phyloP scores from a whole-genome alignment of 768 basidiomycete genomes.

The Suillus clintonianus region DNA sequence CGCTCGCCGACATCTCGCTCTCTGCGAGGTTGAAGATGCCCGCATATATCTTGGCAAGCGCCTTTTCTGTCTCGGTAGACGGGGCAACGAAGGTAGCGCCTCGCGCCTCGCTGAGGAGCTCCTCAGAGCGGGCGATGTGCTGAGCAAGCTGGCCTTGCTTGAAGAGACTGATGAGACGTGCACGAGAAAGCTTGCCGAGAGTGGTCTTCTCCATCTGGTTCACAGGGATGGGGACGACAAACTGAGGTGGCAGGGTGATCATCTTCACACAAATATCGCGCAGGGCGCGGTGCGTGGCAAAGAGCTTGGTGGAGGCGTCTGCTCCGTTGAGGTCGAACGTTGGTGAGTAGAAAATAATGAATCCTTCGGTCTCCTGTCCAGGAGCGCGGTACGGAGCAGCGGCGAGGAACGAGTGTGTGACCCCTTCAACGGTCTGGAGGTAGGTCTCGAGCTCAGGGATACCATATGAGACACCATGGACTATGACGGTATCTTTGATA shows the following conservation, averaged over 20 bases:
- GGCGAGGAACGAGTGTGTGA: constrained; percentile 33
- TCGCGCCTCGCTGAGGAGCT: constrained; percentile 24
- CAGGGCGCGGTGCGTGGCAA: constrained; percentile 31
- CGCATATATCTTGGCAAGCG: constrained; percentile 30
- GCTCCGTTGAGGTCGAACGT: constrained; percentile 23
- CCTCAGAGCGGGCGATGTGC: constrained; percentile 30
- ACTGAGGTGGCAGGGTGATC: constrained; percentile 37
- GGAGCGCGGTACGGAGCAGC: constrained; percentile 38
- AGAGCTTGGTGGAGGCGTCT: constrained; percentile 26
- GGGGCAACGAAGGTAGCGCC: constrained; percentile 22
- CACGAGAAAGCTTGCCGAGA: constrained; percentile 44
- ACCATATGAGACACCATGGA: constrained; percentile 40
- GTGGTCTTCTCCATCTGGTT: constrained; percentile 44
- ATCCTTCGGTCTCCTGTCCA: constrained; percentile 41
- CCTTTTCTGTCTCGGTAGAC: constrained; percentile 27
- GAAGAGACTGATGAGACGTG: constrained; percentile 37
- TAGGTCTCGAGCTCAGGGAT: constrained; percentile 37
- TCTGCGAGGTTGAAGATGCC: constrained; percentile 28
- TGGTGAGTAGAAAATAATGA: constrained; percentile 38
- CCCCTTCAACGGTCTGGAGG: constrained; percentile 37
- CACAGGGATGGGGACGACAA: constrained; percentile 39
- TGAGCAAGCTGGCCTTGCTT: constrained; percentile 34
- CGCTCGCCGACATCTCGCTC: constrained; percentile 24
- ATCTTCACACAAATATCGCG: constrained; percentile 30
- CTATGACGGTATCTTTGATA: constrained; percentile 41